Evolutionary conservation across 768 basidiomycete genomes (phyloP).

Genomic region (Auriculariales sp.): DNA sequence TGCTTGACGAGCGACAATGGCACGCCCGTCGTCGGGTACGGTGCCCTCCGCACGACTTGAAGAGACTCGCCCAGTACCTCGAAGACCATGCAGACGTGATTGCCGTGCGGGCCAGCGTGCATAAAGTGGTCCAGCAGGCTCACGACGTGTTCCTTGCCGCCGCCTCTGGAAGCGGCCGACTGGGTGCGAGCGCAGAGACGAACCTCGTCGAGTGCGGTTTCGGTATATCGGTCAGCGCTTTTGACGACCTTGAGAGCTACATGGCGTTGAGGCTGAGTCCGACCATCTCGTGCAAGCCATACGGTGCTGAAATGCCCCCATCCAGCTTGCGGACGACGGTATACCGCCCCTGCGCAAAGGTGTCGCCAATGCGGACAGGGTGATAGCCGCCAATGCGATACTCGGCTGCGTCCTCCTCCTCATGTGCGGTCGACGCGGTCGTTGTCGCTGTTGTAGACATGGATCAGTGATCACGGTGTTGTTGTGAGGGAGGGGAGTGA

Average conservation of each 20-base stretch:
- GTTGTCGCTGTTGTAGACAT: background rate
- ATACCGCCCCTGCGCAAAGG: constrained; percentile 79
- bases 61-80: constrained; percentile 97
- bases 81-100: constrained; percentile 98
- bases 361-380: constrained; percentile 89
- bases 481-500: too few species aligned
- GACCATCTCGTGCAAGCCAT: constrained; percentile 8
- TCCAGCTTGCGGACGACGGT: constrained; percentile 88
- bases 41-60: constrained; percentile 78
- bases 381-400: constrained; percentile 68
- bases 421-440: constrained; percentile 20
- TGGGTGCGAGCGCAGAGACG: constrained; percentile 86
- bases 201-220: constrained; percentile 97
- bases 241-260: constrained; percentile 99
- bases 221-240: constrained; percentile 90
- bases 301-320: constrained; percentile 90
- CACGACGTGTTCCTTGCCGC: constrained; percentile 89
- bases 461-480: too few species aligned
- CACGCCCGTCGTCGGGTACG: constrained; percentile 97
- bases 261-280: constrained; percentile 41
- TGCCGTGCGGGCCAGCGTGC: constrained; percentile 92
- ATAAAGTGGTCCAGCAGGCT: constrained; percentile 95
- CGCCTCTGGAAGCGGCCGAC: constrained; percentile 55
- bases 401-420: constrained; percentile 91
- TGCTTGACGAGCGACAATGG: constrained; percentile 87